phyloP scores from a whole-genome alignment of 257 asterid species.

The Fraxinus cuspidata region DNA sequence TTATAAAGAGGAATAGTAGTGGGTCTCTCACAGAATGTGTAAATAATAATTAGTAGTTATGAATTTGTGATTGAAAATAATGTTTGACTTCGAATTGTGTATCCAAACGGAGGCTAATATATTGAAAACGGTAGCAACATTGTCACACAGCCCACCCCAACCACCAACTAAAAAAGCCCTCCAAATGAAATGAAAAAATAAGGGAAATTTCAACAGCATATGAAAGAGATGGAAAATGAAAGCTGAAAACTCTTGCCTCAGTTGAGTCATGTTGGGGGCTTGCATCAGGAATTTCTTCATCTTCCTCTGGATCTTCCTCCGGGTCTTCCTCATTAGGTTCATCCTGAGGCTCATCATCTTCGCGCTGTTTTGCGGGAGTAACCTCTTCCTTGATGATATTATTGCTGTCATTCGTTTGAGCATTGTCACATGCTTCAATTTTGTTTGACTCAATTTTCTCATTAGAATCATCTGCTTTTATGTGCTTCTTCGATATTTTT shows the following conservation, averaged over 20 bases:
- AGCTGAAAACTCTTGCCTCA: conserved; percentile 41
- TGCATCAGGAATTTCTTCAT: conserved; percentile 59
- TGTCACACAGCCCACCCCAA: neutral
- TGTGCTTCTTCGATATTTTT: conserved; percentile 54
- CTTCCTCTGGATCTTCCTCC: conserved; percentile 53
- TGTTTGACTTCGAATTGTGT: too few species aligned
- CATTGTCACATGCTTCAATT: conserved; percentile 32
- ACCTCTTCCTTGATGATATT: conserved; percentile 42
- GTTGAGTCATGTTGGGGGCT: conserved; percentile 37
- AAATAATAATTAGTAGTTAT: too few species aligned
- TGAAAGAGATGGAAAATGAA: conserved; percentile 12
- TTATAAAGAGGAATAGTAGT: too few species aligned
- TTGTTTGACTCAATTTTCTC: conserved; percentile 39
- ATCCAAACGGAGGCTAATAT: neutral
- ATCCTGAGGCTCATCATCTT: conserved; percentile 32
- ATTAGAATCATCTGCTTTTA: conserved; percentile 39
- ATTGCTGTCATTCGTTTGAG: conserved; percentile 21
- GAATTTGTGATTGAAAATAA: too few species aligned
- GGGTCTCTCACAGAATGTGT: too few species aligned
- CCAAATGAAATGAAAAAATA: neutral
- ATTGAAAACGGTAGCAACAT: neutral
- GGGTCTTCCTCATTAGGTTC: conserved; percentile 62
- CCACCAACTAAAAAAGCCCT: neutral
- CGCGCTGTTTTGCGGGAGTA: conserved; percentile 29
- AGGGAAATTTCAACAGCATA: neutral